These are phyloP conservation scores for Mollisia scopiformis DNA, from an alignment of 2,329 filamentous ascomycete genomes.

Conservation along the genomic window DNA sequence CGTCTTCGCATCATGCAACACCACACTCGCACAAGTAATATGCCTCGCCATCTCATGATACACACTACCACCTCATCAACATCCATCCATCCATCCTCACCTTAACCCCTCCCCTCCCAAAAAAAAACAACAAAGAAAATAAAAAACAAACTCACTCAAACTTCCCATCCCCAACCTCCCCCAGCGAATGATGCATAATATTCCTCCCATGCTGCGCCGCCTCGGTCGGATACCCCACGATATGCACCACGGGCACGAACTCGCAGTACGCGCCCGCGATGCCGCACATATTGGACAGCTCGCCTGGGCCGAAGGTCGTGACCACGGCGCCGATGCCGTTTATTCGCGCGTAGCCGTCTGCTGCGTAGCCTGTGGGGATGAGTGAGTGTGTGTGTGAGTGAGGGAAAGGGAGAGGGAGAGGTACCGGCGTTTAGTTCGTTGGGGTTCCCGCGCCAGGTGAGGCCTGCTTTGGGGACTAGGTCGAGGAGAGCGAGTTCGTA, in stretches of 20 bases:
- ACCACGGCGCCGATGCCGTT: conserved; percentile 50
- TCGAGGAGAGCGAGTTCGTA: conserved; percentile 19
- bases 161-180: conserved; percentile 41
- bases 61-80: not conserved
- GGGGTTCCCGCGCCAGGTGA: conserved; percentile 38
- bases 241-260: conserved; percentile 56
- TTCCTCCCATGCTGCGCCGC: conserved; percentile 17
- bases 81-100: no score
- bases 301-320: conserved; percentile 54
- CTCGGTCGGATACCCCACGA: conserved; percentile 46
- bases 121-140: not conserved
- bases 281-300: conserved; percentile 58
- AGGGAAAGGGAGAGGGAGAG: not conserved
- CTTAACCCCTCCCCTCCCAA: not conserved
- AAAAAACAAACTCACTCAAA: conserved; percentile 12
- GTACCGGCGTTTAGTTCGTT: conserved; percentile 36
- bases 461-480: conserved; percentile 22
- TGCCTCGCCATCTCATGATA: conserved; percentile 20
- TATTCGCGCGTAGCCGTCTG: conserved; percentile 53
- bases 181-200: conserved; percentile 55
- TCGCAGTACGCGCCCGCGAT: conserved; percentile 60
- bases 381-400: not conserved
- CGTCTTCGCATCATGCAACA: conserved; percentile 10
- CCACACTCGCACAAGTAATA: conserved; percentile 17
- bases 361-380: conserved; percentile 44